Percentiles rank a stretch among this genome's conserved stretches.
Evolutionary conservation across 176 grass and related monocot genomes (phyloP).

Genomic region (Cymbopogon citratus): DNA sequence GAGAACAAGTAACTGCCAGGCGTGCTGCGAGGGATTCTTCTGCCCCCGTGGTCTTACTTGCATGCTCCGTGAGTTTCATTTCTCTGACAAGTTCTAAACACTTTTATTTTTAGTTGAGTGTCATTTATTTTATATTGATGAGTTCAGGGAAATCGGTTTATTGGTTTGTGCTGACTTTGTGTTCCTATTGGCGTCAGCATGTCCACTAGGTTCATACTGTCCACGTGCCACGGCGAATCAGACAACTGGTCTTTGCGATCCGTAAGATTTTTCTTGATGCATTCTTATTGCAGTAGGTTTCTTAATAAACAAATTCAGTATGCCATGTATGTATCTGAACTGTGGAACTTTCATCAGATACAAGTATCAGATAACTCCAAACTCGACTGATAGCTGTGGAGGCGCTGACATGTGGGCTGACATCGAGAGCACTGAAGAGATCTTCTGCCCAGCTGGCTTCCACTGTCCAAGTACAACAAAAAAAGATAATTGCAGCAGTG

Average conservation of each 20-base stretch:
- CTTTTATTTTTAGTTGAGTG: neutral
- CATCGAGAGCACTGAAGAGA: constrained; percentile 47
- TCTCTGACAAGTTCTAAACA: neutral
- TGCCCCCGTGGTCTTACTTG: constrained; percentile 79
- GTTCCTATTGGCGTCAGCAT: constrained; percentile 45
- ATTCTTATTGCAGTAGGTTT: constrained; percentile 1
- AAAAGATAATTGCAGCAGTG: constrained; percentile 49
- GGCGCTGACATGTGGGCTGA: constrained; percentile 84
- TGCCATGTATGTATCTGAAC: neutral
- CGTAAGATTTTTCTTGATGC: constrained; percentile 54
- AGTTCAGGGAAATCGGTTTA: neutral
- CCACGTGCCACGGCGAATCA: constrained; percentile 48
- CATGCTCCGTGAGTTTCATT: constrained; percentile 73
- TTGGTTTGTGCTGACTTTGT: neutral
- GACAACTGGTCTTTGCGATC: constrained; percentile 74
- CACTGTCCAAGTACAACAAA: constrained; percentile 66
- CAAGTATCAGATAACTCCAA: constrained; percentile 67
- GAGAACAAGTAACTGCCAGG: constrained; percentile 37
- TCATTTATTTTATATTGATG: neutral
- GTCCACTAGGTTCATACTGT: constrained; percentile 85
- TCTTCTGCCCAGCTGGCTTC: constrained; percentile 77
- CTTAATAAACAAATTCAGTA: neutral
- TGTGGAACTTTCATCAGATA: constrained; percentile 41
- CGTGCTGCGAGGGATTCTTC: constrained; percentile 88
- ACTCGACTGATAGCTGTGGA: constrained; percentile 47